These are phyloP conservation scores for Xylaria hypoxylon DNA, from an alignment of 2,329 filamentous ascomycete genomes.

Conservation along the genomic window DNA sequence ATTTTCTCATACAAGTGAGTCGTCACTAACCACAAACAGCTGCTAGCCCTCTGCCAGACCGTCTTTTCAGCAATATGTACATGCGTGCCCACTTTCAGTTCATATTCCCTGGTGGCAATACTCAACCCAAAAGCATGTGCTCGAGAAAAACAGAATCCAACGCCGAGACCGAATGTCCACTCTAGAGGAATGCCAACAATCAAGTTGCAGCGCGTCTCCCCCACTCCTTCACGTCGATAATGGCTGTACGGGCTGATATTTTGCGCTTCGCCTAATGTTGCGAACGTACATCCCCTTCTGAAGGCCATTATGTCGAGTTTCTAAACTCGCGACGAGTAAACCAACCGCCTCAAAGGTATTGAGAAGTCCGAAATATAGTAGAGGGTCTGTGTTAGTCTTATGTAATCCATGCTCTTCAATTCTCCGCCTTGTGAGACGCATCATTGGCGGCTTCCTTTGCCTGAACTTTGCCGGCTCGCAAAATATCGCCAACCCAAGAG, in stretches of 20 bases:
- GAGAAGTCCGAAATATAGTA: not conserved
- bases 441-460: constrained; percentile 67
- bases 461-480: constrained; percentile 72
- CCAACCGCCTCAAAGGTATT: not conserved
- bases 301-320: not conserved
- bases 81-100: constrained; percentile 26
- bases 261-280: constrained; percentile 1
- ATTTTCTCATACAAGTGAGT: constrained; percentile 41
- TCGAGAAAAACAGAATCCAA: constrained; percentile 18
- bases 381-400: constrained; percentile 2
- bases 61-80: constrained; percentile 32
- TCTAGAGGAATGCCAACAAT: constrained; percentile 29
- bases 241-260: not conserved
- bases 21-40: constrained; percentile 33
- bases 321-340: not conserved
- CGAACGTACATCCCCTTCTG: not conserved
- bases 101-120: not conserved
- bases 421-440: constrained; percentile 48
- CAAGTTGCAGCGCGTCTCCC: not conserved
- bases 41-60: constrained; percentile 10
- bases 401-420: constrained; percentile 16
- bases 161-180: constrained; percentile 22
- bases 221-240: not conserved
- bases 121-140: constrained; percentile 3
- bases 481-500: constrained; percentile 67